Percentiles rank a stretch among this genome's conserved stretches.
Evolutionary conservation across 2,329 filamentous ascomycete genomes (phyloP).

Genomic region (Talaromyces atroroseus): DNA sequence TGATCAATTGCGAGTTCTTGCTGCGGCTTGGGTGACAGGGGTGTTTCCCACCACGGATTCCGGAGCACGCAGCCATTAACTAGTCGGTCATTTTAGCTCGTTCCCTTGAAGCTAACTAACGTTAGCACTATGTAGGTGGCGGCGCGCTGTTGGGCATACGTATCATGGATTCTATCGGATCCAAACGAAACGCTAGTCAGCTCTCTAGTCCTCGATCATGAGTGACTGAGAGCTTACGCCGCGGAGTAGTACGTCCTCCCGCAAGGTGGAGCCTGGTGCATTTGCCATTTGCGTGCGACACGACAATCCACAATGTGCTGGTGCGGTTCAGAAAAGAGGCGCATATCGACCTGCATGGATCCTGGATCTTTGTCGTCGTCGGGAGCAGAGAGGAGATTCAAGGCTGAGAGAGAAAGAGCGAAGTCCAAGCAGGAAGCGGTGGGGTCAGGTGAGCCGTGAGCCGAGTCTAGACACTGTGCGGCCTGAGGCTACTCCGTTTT

Average conservation of each 20-base stretch:
- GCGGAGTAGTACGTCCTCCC: background rate
- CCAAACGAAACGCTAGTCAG: background rate
- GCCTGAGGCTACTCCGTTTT: background rate
- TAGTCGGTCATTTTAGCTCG: background rate
- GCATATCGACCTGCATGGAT: background rate
- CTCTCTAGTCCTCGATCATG: background rate
- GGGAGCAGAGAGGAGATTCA: background rate
- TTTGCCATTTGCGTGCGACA: background rate
- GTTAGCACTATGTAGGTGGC: background rate
- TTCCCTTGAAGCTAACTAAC: background rate
- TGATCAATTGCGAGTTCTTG: background rate
- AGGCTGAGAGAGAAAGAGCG: background rate
- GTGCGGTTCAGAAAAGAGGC: background rate
- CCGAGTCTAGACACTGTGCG: background rate
- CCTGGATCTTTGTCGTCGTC: too few relatives aligned
- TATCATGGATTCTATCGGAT: background rate
- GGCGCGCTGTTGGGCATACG: background rate
- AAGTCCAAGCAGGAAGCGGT: background rate
- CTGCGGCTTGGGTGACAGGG: background rate
- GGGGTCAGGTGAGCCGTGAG: background rate
- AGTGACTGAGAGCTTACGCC: background rate
- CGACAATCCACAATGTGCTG: background rate
- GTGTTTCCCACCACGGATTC: conserved; percentile 4
- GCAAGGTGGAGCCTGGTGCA: background rate
- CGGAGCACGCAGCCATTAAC: background rate